Evolutionary conservation across 192 early-diverging fungal species (phyloP).

Genomic region (Podila verticillata): DNA sequence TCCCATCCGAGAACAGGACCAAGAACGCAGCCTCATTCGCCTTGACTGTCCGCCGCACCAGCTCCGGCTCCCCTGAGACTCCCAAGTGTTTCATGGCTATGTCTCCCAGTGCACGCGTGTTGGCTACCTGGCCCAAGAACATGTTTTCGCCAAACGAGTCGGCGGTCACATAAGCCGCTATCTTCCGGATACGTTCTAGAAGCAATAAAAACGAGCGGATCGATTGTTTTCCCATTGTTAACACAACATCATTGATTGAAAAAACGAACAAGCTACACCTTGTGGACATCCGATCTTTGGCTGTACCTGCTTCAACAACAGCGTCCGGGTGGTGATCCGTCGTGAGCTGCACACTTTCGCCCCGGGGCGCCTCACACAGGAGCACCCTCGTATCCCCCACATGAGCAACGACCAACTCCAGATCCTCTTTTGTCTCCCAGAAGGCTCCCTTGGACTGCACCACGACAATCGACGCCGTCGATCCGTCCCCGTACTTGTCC

Average conservation of each 20-base stretch:
- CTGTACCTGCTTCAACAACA: constrained; percentile 50
- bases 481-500: constrained; percentile 62
- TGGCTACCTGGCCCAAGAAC: constrained; percentile 71
- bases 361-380: constrained; percentile 65
- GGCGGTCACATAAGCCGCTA: constrained; percentile 76
- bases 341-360: constrained; percentile 66
- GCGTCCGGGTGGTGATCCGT: constrained; percentile 76
- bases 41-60: constrained; percentile 60
- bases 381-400: constrained; percentile 77
- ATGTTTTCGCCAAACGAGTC: constrained; percentile 82
- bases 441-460: constrained; percentile 73
- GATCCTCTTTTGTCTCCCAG: constrained; percentile 67
- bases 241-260: not conserved
- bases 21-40: constrained; percentile 74
- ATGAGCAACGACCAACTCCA: constrained; percentile 70
- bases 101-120: constrained; percentile 77
- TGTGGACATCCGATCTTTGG: not conserved
- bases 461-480: constrained; percentile 74
- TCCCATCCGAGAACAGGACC: constrained; percentile 75
- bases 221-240: not conserved
- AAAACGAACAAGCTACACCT: not conserved
- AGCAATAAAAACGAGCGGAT: not conserved
- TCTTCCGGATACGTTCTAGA: constrained; percentile 70
- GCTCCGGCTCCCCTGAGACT: constrained; percentile 76
- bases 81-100: constrained; percentile 75